Percentiles rank a stretch among this genome's conserved stretches.
Conservation (phyloP, 2,329 filamentous ascomycete species). For the Xylariaceae sp. region DNA sequence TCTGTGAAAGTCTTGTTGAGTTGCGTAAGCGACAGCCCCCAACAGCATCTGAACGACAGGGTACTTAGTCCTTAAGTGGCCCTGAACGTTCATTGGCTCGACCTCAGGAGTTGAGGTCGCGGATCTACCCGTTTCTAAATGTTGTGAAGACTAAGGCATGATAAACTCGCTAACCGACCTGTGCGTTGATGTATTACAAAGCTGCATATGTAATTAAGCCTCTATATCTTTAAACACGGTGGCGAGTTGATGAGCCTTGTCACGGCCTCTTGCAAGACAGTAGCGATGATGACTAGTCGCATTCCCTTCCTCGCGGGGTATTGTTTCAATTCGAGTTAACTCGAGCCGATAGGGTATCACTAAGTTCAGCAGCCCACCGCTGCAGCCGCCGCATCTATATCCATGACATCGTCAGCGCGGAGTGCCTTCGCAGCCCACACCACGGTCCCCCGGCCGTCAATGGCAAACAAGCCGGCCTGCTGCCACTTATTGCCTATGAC, state of each 20-base stretch:
- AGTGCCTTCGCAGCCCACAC: conserved; percentile 54
- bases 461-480: conserved; percentile 54
- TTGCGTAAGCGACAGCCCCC: too few relatives aligned
- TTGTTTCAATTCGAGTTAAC: not conserved
- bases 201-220: not conserved
- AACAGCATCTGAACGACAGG: not conserved
- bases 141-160: not conserved
- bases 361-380: conserved; percentile 30
- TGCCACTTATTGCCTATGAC: conserved; percentile 61
- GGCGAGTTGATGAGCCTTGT: not conserved
- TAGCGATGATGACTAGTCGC: not conserved
- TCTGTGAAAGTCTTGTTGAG: too few relatives aligned
- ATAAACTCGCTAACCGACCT: not conserved
- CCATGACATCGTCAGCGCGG: conserved; percentile 54
- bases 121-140: not conserved
- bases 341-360: not conserved
- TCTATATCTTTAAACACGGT: not conserved
- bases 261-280: not conserved
- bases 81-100: not conserved
- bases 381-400: conserved; percentile 52
- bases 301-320: not conserved
- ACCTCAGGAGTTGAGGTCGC: not conserved
- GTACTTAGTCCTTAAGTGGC: not conserved
- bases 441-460: conserved; percentile 53
- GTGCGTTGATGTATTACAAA: not conserved